A percentile compares a stretch with the other conserved stretches of the same genome.
phyloP scores from a whole-genome alignment of 345 rosid species.

The Populus davidiana region DNA sequence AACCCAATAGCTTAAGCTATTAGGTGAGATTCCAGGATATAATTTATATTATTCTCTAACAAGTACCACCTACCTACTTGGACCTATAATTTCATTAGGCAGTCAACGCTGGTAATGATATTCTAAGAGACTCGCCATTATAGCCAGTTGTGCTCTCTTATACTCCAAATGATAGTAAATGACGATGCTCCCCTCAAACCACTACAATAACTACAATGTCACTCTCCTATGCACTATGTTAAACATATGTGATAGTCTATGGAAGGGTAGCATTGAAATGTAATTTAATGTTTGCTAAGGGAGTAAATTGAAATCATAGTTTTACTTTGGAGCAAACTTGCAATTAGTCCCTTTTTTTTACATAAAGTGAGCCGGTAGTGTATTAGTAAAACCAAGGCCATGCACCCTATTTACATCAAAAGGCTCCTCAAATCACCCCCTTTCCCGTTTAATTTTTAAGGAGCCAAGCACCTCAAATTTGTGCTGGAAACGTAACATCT shows the following conservation, averaged over 20 bases:
- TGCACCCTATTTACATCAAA: not conserved
- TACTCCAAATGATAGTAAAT: not conserved
- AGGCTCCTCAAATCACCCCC: not conserved
- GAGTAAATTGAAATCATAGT: not conserved
- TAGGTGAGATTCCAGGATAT: too few species aligned
- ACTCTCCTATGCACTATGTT: not conserved
- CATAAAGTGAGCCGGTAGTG: not conserved
- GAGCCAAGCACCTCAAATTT: not conserved
- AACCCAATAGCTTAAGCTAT: too few species aligned
- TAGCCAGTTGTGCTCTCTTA: not conserved
- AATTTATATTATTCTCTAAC: too few species aligned
- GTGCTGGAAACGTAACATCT: not conserved
- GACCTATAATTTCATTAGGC: not conserved
- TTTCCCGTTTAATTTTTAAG: not conserved
- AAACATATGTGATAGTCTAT: not conserved
- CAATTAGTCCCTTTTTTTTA: not conserved
- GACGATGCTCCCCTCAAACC: not conserved
- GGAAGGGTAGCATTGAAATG: not conserved
- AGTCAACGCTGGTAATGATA: not conserved
- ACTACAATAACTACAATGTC: not conserved
- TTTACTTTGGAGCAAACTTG: not conserved
- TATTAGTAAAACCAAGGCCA: not conserved
- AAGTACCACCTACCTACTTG: not conserved
- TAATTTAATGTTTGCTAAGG: not conserved
- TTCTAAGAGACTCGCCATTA: not conserved